A percentile compares a stretch with the other conserved stretches of the same genome.
These are phyloP conservation scores for Trametes sp. DNA, from an alignment of 1,284 basidiomycete species.

Conservation along the genomic window DNA sequence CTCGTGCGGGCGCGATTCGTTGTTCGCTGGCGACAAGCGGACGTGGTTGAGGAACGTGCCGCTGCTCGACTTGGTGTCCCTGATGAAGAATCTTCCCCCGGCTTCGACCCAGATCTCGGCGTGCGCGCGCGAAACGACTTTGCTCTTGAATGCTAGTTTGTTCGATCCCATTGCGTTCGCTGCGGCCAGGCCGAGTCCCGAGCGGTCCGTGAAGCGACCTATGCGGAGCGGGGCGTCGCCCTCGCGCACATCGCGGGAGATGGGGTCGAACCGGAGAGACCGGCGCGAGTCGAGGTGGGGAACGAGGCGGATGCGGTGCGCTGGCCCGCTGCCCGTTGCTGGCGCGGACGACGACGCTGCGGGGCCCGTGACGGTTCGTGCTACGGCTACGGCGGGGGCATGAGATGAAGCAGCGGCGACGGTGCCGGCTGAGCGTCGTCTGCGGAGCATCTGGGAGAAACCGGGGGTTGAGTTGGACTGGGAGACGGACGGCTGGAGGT, in stretches of 20 bases:
- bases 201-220: conserved; percentile 90
- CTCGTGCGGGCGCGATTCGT: conserved; percentile 80
- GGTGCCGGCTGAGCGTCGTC: conserved; percentile 46
- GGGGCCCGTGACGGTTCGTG: conserved; percentile 36
- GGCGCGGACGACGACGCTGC: conserved; percentile 24
- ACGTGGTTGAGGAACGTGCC: conserved; percentile 98
- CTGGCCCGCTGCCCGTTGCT: conserved; percentile 22
- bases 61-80: conserved; percentile 89
- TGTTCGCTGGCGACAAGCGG: conserved; percentile 84
- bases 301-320: conserved; percentile 83
- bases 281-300: conserved; percentile 93
- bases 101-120: conserved; percentile 91
- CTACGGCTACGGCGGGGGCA: conserved; percentile 38
- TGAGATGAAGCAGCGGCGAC: conserved; percentile 42
- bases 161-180: conserved; percentile 77
- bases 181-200: conserved; percentile 70
- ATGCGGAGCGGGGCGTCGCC: conserved; percentile 81
- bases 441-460: conserved; percentile 47
- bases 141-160: conserved; percentile 95
- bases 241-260: conserved; percentile 82
- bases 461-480: conserved; percentile 39
- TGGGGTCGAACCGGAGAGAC: conserved; percentile 92
- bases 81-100: conserved; percentile 82
- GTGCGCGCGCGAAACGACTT: conserved; percentile 94
- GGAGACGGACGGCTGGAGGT: conserved; percentile 41